Base-by-base conservation (phyloP, 768 basidiomycete genomes). In the Hypholoma fasciculare region DNA sequence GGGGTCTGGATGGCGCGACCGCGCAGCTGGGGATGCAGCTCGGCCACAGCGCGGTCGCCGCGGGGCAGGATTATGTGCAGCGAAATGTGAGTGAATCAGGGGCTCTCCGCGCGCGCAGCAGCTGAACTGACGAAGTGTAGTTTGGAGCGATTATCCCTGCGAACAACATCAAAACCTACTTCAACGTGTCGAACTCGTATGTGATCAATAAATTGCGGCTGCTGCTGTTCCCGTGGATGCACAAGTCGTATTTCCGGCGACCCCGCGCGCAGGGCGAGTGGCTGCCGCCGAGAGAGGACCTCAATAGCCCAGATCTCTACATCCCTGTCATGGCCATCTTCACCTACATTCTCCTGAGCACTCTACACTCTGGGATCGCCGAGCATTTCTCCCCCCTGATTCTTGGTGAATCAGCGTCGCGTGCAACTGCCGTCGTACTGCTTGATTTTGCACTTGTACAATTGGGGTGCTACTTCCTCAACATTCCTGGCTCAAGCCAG, bases 241-340 rank as follows among this genome's bases (percentile, higher is more conserved):
- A 98, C 69, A 85, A 82, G 57, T 91, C 94, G 0, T 96, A 94
- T 90, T 82, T 87, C 1, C 80, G 96, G 7, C 84, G 85, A n/a
- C 64, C 60, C 7, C 86, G 61, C 73, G 78, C 57, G 0, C 82
- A 85, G 64, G 82, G 83, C 3, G 92, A 96, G 65, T 98, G 88
- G 85, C 85, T 90, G 53, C 78, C 92, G 3, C 97, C 97, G 2
- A 77, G 96, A 54, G 94, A 98, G 37, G 97, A 99, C 67, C 84
- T 98, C 63, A 98, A 98, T 66, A 89, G 87, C 55, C 97, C 97
- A 0, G 97, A 99, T 74, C 76, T 99, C 17, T 99, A 99, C 71
- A 98, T 99, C 61, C 97, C 97, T 2, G 93, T 87, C 11, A 98
- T 99, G 97, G 92, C 95, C 0, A 80, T 98, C 16, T 93, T 96